Base-by-base conservation (phyloP, 495 filamentous ascomycete genomes). In the Penicillium waksmanii region DNA sequence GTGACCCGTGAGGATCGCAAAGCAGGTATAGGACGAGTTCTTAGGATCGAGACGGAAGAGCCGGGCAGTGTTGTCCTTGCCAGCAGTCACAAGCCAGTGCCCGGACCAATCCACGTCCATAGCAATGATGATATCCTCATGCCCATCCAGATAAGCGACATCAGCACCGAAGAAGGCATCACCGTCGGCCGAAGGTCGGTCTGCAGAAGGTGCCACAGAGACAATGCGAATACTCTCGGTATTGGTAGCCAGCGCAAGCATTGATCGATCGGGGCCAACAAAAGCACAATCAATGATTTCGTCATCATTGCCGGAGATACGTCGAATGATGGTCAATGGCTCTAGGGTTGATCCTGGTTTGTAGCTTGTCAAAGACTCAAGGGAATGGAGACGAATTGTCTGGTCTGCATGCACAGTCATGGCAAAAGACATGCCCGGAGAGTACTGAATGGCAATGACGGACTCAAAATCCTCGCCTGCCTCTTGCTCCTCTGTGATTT, bases 81-180 rank as follows among this genome's bases (percentile, higher is more conserved):
- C 90, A 42, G 93, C 95, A 31, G 93, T 96, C 31, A 90, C 96
- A 51, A 99, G 84, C 95, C 95, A 99, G 69, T 92, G 86, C 9
- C 96, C 95, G 5, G 95, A 97, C 91, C 91, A 96, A 73, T 98
- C 95, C 18, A 89, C 86, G 74, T 96, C 93, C 33, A 99, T 77
- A 56, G 91, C 95, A 74, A 99, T 96, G 54, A 98, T 89, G 43
- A 98, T 97, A 61, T 98, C 95, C 52, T 91, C 87, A 61, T 99
- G 95, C 31, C 93, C 95, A 63, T 88, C 90, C 6, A 98, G 80
- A 53, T 91, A 78, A 5, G 87, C 89, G 44, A 96, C 82, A 69
- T 98, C 95, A 35, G 92, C 89, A 4, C 94, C 94, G 90, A 97
- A 81, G 69, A 93, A 93, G 15, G 80, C 77, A 53, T 72, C 67